Base-by-base conservation (phyloP, 805 yeast genomes). In the Yarrowia osloensis region DNA sequence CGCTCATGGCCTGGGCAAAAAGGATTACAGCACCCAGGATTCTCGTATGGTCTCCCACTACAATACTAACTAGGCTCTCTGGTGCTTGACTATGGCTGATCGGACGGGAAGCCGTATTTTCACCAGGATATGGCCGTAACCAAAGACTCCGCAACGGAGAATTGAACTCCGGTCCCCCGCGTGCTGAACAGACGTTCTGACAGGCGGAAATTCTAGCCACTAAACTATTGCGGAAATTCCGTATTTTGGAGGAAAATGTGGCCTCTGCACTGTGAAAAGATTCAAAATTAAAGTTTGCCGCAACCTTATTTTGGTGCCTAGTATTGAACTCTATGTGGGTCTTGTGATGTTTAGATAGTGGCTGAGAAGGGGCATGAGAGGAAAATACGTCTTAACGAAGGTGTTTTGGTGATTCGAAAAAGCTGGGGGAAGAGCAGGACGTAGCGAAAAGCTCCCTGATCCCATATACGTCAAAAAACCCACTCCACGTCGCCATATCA, bases 191-290 rank as follows among this genome's bases (percentile, higher is more conserved):
- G 19, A n/a, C 12, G 55, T 50, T n/a, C 69, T 75, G 77, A 75
- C 78, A 75, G 77, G 77, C 78, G 78, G 77, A 72, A 72, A 75
- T 75, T 75, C 78, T 75, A 74, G 77, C 78, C 78, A 76, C 77
- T 76, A 75, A 75, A 75, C 78, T 75, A 75, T 75, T 74, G 63
- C 63, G 63, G 47, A 57, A 13, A 13, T 22, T 35, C 59, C 24
- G 31, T 2, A 7, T 21, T 35, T 24, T 17, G 1, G 28, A n/a
- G 5, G 35, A 52, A 54, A 54, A 35, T 2, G 24, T 54, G 21
- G 31, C 44, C 33, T 24, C 22, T n/a, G 12, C 44, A 24, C 21
- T 8, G 42, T 35, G 31, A 35, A 54, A 17, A 8, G 11, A 12
- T 17, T 8, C 15, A 6, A 15, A 19, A 13, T 50, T 31, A 33